Base-by-base conservation (phyloP, 2,329 filamentous ascomycete genomes). In the Aspergillus transmontanensis region DNA sequence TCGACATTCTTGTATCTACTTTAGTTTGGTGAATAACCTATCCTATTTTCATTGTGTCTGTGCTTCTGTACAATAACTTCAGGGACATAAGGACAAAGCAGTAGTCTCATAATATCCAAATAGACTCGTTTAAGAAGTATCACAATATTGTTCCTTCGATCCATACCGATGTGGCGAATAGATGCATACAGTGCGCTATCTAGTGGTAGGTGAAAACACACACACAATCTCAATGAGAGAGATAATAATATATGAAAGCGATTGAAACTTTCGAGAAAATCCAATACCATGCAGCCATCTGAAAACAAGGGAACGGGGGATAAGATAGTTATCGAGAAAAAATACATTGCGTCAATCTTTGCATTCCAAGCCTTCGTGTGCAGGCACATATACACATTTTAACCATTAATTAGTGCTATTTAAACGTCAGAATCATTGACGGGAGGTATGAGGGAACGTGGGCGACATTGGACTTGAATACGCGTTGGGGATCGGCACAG, bases 401-500 rank as follows among this genome's bases (percentile, higher is more conserved):
- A 51, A 12, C 16, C 48, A 19, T 19, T n/a, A 12, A 51, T 28
- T 53, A 23, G 32, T 12, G 4, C 16, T 39, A 53, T 41, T n/a
- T 26, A 30, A 36, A 59, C 39, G 36, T 60, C 43, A 16, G 36
- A 41, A 56, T 71, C 64, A 73, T 57, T 68, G 64, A 46, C 66
- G 69, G 57, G 59, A 62, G 46, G 66, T 66, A 45, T 72, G 66
- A 19, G 73, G 76, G 68, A 81, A 80, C 30, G 72, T 74, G 26
- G 81, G 81, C 58, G 77, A 81, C 61, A 82, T 73, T 7, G 83
- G 80, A 60, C 78, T 81, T 7, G 85, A 82, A 75, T 97, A 97
- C 0, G 93, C 91, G 6, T 91, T 91, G 0, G 94, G 94, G 64
- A 97, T 97, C 0, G 94, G 92, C 36, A 97, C 94, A 26, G 90